Evolutionary conservation across 768 basidiomycete species (phyloP), one percentile per base, ranked within the genome.

Genomic region (Naganishia onofrii): DNA sequence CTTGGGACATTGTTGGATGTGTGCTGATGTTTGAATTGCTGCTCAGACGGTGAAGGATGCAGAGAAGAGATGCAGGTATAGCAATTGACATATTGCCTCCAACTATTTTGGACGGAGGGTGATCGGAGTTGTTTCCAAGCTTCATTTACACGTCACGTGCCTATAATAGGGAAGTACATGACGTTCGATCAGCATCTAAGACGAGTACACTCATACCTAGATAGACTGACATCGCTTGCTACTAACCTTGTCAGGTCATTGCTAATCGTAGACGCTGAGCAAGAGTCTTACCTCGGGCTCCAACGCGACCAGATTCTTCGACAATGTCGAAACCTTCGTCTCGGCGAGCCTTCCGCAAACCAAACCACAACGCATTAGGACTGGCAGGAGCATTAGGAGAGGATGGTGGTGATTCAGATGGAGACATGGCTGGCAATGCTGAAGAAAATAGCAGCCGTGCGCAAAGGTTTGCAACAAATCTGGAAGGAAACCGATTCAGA

Each of bases 401-500:
- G 26, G 46, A 46, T 38, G 69, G 68, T 29, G 68, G 21, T 12
- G 57, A 70, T 28, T 36, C 46, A 13, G 69, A 70, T 21, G 36
- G 48, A 19, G 54, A 56, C 23, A n/a, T 64, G 32, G 60, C n/a
- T 10, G 60, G 42, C 10, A 63, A 63, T 46, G 60, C 19, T 15
- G 70, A 60, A 23, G 66, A 63, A 13, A 52, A 58, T 34, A 57
- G 34, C 17, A 74, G 74, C 44, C 68, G 79, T 58, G 79, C 79
- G 2, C 75, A 76, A 34, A 65, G 79, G 44, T 80, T 80, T 71
- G 74, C 70, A 53, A 73, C 71, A 21, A 71, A 88, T 78, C 84
- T 82, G 57, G 89, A 76, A 15, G 82, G 78, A 15, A 82, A 82
- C 60, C 65, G 76, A 17, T 81, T 78, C 65, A 75, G 79, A 51